Evolutionary conservation across 345 rosid species (phyloP).

Genomic region (Lepidium sativum): DNA sequence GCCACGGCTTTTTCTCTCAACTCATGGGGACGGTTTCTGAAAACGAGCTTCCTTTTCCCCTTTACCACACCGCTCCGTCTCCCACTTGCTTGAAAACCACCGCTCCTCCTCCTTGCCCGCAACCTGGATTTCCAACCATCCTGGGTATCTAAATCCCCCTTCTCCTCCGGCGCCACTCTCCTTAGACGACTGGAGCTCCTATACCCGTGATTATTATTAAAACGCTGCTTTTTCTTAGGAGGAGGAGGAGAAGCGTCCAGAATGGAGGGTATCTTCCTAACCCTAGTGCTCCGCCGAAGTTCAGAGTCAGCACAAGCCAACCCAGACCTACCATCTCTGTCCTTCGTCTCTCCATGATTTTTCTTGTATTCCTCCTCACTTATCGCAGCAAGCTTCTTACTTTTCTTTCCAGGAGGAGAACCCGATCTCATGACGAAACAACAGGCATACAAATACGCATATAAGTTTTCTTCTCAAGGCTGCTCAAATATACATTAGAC

Average conservation of each 20-base stretch:
- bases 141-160: conserved; percentile 28
- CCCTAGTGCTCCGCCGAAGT: conserved; percentile 71
- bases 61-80: conserved; percentile 18
- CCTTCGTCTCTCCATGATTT: conserved; percentile 50
- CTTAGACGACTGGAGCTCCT: conserved; percentile 3
- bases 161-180: conserved; percentile 27
- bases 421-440: conserved; percentile 55
- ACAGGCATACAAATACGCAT: background rate
- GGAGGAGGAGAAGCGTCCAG: conserved; percentile 84
- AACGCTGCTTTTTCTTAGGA: conserved; percentile 44
- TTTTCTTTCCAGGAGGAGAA: conserved; percentile 61
- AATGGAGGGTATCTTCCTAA: conserved; percentile 53
- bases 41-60: conserved; percentile 56
- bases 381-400: conserved; percentile 85
- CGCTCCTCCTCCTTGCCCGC: conserved; percentile 42
- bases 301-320: conserved; percentile 32
- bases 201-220: conserved; percentile 24
- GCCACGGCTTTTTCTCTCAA: conserved; percentile 12
- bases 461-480: background rate
- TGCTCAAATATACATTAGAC: background rate
- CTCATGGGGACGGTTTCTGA: conserved; percentile 18
- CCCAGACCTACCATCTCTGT: conserved; percentile 22
- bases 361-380: conserved; percentile 61
- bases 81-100: conserved; percentile 22
- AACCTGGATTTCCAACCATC: conserved; percentile 64